Conservation (phyloP, 805 yeast genomes). For the Zygosaccharomyces siamensis region DNA sequence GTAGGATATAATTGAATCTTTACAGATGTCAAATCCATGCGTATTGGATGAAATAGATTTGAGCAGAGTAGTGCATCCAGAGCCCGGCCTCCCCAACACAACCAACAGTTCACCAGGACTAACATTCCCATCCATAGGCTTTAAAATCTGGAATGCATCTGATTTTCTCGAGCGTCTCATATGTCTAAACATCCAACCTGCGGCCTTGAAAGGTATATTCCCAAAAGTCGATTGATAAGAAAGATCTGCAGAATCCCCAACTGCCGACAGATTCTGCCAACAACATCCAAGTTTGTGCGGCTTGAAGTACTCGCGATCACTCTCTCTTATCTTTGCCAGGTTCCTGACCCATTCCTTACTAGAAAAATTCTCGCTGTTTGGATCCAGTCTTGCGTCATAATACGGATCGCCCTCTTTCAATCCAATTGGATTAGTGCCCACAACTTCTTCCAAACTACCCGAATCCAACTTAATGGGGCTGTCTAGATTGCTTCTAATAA, state of each 20-base stretch:
- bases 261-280: slow-evolving; percentile 54
- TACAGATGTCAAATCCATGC: slow-evolving; percentile 50
- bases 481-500: neutral
- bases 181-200: slow-evolving; percentile 20
- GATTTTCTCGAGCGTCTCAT: slow-evolving; percentile 24
- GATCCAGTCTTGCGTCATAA: slow-evolving; percentile 48
- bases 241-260: slow-evolving; percentile 61
- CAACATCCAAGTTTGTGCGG: slow-evolving; percentile 57
- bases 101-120: slow-evolving; percentile 63
- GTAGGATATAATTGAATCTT: slow-evolving; percentile 45
- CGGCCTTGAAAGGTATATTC: slow-evolving; percentile 38
- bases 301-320: slow-evolving; percentile 59
- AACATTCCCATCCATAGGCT: slow-evolving; percentile 61
- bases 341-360: slow-evolving; percentile 66
- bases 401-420: slow-evolving; percentile 15
- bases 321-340: slow-evolving; percentile 46
- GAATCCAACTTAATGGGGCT: neutral
- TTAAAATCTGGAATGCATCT: slow-evolving; percentile 46
- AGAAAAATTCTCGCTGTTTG: slow-evolving; percentile 51
- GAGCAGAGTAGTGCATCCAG: slow-evolving; percentile 66
- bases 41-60: slow-evolving; percentile 57
- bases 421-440: slow-evolving; percentile 29
- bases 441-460: neutral
- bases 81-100: slow-evolving; percentile 71
- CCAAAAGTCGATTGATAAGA: slow-evolving; percentile 60